These are phyloP conservation scores for Hibiscus tridactylites DNA, from an alignment of 345 rosid genomes.

Conservation along the genomic window DNA sequence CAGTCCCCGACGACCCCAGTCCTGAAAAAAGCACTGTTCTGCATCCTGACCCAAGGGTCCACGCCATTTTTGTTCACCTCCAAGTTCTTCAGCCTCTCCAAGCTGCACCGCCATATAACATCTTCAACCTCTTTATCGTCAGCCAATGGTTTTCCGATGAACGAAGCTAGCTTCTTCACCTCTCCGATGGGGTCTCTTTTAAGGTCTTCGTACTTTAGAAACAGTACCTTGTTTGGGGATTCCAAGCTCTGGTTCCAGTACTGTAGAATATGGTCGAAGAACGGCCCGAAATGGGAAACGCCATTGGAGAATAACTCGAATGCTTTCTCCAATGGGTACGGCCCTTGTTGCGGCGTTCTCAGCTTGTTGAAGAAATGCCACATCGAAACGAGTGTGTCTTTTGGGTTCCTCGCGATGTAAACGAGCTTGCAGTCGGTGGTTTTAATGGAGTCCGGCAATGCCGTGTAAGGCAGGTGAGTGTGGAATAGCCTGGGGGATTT, in stretches of 20 bases:
- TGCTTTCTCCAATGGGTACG: conserved; percentile 14
- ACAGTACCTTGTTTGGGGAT: conserved; percentile 18
- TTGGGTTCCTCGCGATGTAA: conserved; percentile 25
- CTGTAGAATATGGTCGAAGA: conserved; percentile 25
- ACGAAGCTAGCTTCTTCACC: conserved; percentile 21
- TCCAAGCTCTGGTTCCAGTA: conserved; percentile 24
- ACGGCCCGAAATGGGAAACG: conserved; percentile 25
- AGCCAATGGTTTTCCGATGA: conserved; percentile 13
- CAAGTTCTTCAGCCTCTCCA: conserved; percentile 35
- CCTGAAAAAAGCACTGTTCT: conserved; percentile 26
- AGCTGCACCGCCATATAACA: conserved; percentile 22
- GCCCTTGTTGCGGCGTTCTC: neutral
- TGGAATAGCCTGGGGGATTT: conserved; percentile 18
- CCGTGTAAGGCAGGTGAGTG: conserved; percentile 27
- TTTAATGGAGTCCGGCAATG: conserved; percentile 21
- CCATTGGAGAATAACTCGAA: conserved; percentile 26
- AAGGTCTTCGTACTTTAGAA: conserved; percentile 34
- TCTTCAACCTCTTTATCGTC: conserved; percentile 25
- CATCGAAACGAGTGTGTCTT: conserved; percentile 26
- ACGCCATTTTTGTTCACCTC: conserved; percentile 32
- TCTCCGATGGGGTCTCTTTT: conserved; percentile 17
- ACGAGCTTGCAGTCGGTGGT: conserved; percentile 21
- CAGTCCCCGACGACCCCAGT: conserved; percentile 31
- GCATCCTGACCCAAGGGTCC: conserved; percentile 14
- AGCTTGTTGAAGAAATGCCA: conserved; percentile 27